Base-by-base conservation (phyloP, 805 yeast species). In the Debaryomyces maramus region DNA sequence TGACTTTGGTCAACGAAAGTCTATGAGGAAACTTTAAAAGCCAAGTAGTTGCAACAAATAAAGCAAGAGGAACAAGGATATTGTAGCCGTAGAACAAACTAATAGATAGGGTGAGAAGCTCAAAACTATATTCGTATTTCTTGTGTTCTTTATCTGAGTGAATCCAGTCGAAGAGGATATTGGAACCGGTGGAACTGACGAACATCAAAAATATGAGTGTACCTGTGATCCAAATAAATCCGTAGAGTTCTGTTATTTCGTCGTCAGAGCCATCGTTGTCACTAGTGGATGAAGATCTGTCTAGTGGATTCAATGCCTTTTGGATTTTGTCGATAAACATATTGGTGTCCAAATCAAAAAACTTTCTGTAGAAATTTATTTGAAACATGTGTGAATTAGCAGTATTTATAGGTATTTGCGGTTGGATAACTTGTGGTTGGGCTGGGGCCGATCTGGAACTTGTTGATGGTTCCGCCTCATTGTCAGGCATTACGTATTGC, bases 181-280 rank as follows among this genome's bases (percentile, higher is more conserved):
- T 80, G 2, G 86, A 77, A 15, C 86, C 74, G 0, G 95, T 83
- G 24, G 85, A 77, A 32, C 89, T 75, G 42, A 88, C 81, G 63
- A 89, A 89, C 58, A 87, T 70, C 22, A 83, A 67, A 47, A 86
- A 78, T 1, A 87, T 79, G 36, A 88, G 77, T 0, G 96, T 84
- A 0, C 89, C 88, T 9, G 91, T 85, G 32, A 90, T 81, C 98
- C 98, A 90, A 14, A 88, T 68, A 6, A 95, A 85, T 0, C 97
- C 97, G 59, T 88, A 91, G 38, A 90, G 64, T 53, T 90, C 98
- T 1, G 64, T 56, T 11, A 71, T 69, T 28, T 71, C 71, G 33
- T 70, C 68, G 23, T 60, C 68, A 6, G 52, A 55, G 13, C 52
- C 50, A 19, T 54, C 51, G 11, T 60, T 55, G 6, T 36, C 39